These are phyloP conservation scores for Kwoniella sp. DNA, from an alignment of 768 basidiomycete genomes.

Conservation along the genomic window DNA sequence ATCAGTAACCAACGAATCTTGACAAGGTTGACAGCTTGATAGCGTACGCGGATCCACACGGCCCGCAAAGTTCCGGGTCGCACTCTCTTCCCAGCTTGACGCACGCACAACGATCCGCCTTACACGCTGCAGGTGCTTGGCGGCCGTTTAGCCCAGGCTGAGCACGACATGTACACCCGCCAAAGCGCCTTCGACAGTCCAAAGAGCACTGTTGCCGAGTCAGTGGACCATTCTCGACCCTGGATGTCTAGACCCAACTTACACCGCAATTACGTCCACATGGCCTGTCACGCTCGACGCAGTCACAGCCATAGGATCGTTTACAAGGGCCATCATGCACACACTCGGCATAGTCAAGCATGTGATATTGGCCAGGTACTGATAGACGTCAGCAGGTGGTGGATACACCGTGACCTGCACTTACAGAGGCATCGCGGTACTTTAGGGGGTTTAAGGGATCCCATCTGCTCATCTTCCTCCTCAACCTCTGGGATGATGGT, in stretches of 20 bases:
- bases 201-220: neutral
- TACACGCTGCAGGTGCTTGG: neutral
- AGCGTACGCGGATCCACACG: conserved; percentile 12
- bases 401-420: too few relatives aligned
- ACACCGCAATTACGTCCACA: conserved; percentile 16
- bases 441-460: too few relatives aligned
- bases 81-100: neutral
- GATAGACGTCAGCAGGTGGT: too few relatives aligned
- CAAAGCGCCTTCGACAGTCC: conserved; percentile 1
- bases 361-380: too few relatives aligned
- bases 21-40: too few relatives aligned
- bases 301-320: neutral
- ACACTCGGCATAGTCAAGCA: neutral
- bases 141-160: neutral
- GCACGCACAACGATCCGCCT: conserved; percentile 3
- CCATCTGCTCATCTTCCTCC: too few relatives aligned
- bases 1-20: neutral
- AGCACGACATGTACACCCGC: conserved; percentile 1
- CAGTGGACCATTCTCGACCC: too few relatives aligned
- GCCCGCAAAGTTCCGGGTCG: conserved; percentile 13
- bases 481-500: too few relatives aligned
- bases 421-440: too few relatives aligned
- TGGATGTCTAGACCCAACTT: too few relatives aligned
- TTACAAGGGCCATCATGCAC: conserved; percentile 8
- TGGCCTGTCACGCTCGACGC: neutral